Conservation (phyloP, 179 eudicot species). For the Amaranthus tricolor region DNA sequence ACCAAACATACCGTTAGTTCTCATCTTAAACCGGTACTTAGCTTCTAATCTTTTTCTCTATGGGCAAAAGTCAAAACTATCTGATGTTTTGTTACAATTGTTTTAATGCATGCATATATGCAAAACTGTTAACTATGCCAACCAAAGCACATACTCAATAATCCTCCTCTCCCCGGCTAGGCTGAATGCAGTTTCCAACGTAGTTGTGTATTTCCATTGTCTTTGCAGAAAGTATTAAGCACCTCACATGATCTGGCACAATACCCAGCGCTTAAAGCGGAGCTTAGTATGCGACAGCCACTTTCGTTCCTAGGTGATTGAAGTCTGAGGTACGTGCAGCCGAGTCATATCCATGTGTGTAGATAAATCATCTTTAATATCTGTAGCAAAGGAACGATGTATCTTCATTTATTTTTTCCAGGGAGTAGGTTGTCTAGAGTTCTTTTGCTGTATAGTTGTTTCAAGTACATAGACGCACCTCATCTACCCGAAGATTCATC, state of each 20-base stretch:
- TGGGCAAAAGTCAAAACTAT: too few species aligned
- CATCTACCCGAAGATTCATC: neutral
- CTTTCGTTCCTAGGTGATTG: slow-evolving; percentile 76
- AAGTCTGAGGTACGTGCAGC: slow-evolving; percentile 33
- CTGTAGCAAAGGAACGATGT: neutral
- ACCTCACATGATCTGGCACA: slow-evolving; percentile 67
- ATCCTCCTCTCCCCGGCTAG: neutral
- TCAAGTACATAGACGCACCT: too few species aligned
- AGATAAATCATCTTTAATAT: neutral
- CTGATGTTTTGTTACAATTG: too few species aligned
- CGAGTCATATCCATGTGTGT: neutral
- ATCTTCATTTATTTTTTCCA: neutral
- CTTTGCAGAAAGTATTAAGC: slow-evolving; percentile 66
- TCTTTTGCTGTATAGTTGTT: neutral
- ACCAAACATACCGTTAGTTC: neutral
- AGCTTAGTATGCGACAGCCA: slow-evolving; percentile 96
- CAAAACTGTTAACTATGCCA: neutral
- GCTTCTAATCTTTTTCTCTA: too few species aligned
- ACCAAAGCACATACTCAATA: neutral
- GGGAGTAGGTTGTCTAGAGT: neutral
- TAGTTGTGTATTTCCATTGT: neutral
- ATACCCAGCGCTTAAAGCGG: slow-evolving; percentile 76
- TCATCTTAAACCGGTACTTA: too few species aligned
- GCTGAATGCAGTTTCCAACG: neutral
- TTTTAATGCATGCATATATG: neutral